Base-by-base conservation (phyloP, 1,284 basidiomycete species). In the Mixia osmundae region DNA sequence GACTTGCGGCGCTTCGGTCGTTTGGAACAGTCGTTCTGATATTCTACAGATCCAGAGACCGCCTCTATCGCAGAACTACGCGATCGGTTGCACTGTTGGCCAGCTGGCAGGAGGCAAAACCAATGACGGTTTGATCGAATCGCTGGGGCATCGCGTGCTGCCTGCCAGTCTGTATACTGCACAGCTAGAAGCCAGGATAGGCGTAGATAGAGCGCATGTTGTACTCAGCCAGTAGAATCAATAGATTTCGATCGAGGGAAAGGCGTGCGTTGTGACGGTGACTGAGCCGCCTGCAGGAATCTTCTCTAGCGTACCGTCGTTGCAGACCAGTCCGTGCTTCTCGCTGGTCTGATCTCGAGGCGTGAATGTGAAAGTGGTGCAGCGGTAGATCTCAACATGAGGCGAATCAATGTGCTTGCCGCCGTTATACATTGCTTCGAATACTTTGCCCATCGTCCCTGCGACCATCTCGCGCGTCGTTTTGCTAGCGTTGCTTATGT, bases 371-470 rank as follows among this genome's bases (percentile, higher is more conserved):
- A n/a, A n/a, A n/a, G n/a, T n/a, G n/a, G n/a, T n/a, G n/a, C n/a
- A n/a, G n/a, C n/a, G n/a, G n/a, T n/a, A n/a, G n/a, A n/a, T n/a
- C n/a, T n/a, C n/a, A n/a, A n/a, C n/a, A n/a, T n/a, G n/a, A n/a
- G n/a, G n/a, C n/a, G n/a, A n/a, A n/a, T 25, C 33, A 11, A 34
- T 18, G 24, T 34, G 33, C 24, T 34, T 34, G 18, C 33, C 33
- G 14, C 19, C 12, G 9, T 34, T 8, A 20, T 34, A 24, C 5
- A n/a, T n/a, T 24, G 7, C 33, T 7, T 4, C 33, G 25, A 34
- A 34, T 11, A 34, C 33, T 12, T 25, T 25, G 7, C 11, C 8
- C 24, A 34, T 5, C 12, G 14, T 24, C 15, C 18, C 8, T 7
- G n/a, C 24, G 33, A 34, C 24, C 5, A 9, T 10, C 10, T 34